A percentile compares a stretch with the other conserved stretches of the same genome.
phyloP scores from a whole-genome alignment of 495 filamentous ascomycete species.

The Hyaloscypha bicolor region DNA sequence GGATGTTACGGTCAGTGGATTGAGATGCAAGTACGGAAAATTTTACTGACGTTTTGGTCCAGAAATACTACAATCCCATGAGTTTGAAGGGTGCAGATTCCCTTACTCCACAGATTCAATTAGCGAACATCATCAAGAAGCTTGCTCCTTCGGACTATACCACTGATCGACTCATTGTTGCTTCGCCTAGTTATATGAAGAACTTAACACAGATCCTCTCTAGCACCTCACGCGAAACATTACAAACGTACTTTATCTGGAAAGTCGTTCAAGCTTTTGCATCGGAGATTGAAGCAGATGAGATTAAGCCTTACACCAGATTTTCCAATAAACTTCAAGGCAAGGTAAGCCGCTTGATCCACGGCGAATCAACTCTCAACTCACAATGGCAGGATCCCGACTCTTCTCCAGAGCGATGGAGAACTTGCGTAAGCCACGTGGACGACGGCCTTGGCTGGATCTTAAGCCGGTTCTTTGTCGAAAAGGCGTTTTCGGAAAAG shows the following conservation, averaged over 20 bases:
- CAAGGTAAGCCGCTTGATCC: slow-evolving; percentile 29
- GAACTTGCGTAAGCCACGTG: slow-evolving; percentile 61
- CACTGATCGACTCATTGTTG: slow-evolving; percentile 57
- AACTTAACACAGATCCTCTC: slow-evolving; percentile 49
- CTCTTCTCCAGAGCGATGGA: slow-evolving; percentile 67
- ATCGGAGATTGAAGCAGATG: slow-evolving; percentile 56
- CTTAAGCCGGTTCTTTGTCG: slow-evolving; percentile 67
- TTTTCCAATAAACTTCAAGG: slow-evolving; percentile 61
- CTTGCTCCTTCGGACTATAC: slow-evolving; percentile 54
- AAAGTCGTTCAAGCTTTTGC: slow-evolving; percentile 58
- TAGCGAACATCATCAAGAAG: slow-evolving; percentile 53
- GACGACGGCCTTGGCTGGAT: slow-evolving; percentile 60
- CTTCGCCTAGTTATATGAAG: slow-evolving; percentile 57
- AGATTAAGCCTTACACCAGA: slow-evolving; percentile 56
- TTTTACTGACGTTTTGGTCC: not conserved
- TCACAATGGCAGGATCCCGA: slow-evolving; percentile 54
- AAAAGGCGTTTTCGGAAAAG: slow-evolving; percentile 63
- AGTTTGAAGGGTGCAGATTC: slow-evolving; percentile 52
- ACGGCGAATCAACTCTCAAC: not conserved
- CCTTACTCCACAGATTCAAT: slow-evolving; percentile 56
- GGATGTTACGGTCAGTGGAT: slow-evolving; percentile 49
- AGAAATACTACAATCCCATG: slow-evolving; percentile 60
- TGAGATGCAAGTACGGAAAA: not conserved
- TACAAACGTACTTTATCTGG: slow-evolving; percentile 62
- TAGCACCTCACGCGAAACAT: slow-evolving; percentile 47